Conservation (phyloP, 2,329 filamentous ascomycete genomes). For the Pseudocercospora crystallina region DNA sequence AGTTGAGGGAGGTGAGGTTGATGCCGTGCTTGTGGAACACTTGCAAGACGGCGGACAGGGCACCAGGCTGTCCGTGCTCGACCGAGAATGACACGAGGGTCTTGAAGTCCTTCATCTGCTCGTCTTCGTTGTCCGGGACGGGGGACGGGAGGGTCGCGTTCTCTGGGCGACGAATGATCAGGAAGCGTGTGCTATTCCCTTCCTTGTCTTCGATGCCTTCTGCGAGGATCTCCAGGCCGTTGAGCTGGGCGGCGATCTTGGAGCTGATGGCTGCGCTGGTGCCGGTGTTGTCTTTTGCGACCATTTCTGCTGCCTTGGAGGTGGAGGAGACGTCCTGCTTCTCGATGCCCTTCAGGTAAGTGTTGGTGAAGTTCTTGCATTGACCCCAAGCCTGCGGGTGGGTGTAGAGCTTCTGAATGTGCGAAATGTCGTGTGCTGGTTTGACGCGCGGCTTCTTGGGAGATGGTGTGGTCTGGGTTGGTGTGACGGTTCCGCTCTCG, state of each 20-base stretch:
- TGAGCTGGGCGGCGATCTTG: constrained; percentile 66
- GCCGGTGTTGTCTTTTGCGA: constrained; percentile 55
- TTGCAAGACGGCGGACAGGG: constrained; percentile 74
- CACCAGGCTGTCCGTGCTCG: constrained; percentile 66
- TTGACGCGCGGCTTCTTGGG: constrained; percentile 48
- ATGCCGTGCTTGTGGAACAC: constrained; percentile 72
- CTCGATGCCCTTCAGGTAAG: constrained; percentile 71
- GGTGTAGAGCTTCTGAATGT: constrained; percentile 78
- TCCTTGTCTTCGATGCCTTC: constrained; percentile 68
- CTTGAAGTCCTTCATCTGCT: constrained; percentile 50
- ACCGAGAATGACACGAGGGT: constrained; percentile 82
- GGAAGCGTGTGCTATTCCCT: constrained; percentile 78
- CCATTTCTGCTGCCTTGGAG: constrained; percentile 76
- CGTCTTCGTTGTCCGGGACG: constrained; percentile 57
- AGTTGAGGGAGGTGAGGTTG: constrained; percentile 89
- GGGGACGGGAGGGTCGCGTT: constrained; percentile 68
- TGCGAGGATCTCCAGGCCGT: constrained; percentile 69
- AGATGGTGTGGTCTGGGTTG: constrained; percentile 42
- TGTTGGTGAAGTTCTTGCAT: constrained; percentile 72
- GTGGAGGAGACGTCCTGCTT: constrained; percentile 82
- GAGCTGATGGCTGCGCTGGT: constrained; percentile 76
- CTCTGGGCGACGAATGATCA: constrained; percentile 56
- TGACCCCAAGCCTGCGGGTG: constrained; percentile 97
- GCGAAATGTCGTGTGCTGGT: constrained; percentile 52
- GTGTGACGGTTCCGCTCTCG: constrained; percentile 40